Evolutionary conservation across 1,284 basidiomycete genomes (phyloP).

Genomic region (Mycosarcoma mackinlayi): DNA sequence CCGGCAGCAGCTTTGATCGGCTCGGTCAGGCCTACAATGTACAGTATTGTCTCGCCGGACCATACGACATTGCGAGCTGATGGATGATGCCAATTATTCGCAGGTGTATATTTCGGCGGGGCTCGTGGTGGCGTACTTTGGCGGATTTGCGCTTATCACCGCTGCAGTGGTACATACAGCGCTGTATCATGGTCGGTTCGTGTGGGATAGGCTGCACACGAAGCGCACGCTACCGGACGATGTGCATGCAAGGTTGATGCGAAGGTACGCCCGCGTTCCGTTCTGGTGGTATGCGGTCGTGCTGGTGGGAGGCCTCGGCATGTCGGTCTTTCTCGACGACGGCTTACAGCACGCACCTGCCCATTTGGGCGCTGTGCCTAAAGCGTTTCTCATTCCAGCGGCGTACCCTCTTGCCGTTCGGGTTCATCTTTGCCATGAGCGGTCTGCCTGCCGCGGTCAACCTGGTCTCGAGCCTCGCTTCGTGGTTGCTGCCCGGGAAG

Average conservation of each 20-base stretch:
- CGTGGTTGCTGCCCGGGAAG: conserved; percentile 80
- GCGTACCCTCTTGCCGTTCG: conserved; percentile 77
- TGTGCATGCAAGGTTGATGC: conserved; percentile 86
- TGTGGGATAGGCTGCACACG: conserved; percentile 79
- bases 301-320: conserved; percentile 74
- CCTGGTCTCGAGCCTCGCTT: conserved; percentile 80
- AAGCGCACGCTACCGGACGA: conserved; percentile 80
- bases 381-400: conserved; percentile 73
- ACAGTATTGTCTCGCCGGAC: conserved; percentile 31
- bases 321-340: conserved; percentile 77
- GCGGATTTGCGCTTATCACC: conserved; percentile 79
- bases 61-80: conserved; percentile 34
- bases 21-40: conserved; percentile 57
- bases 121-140: conserved; percentile 76
- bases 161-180: conserved; percentile 77
- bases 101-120: conserved; percentile 55
- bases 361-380: conserved; percentile 79
- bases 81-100: conserved; percentile 54
- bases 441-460: conserved; percentile 77
- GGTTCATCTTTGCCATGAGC: conserved; percentile 86
- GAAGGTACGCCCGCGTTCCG: conserved; percentile 79
- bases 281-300: conserved; percentile 71
- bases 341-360: conserved; percentile 78
- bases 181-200: conserved; percentile 66
- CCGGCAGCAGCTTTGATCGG: conserved; percentile 53